Conservation (phyloP, 345 rosid species). For the Zanthoxylum bungeanum region DNA sequence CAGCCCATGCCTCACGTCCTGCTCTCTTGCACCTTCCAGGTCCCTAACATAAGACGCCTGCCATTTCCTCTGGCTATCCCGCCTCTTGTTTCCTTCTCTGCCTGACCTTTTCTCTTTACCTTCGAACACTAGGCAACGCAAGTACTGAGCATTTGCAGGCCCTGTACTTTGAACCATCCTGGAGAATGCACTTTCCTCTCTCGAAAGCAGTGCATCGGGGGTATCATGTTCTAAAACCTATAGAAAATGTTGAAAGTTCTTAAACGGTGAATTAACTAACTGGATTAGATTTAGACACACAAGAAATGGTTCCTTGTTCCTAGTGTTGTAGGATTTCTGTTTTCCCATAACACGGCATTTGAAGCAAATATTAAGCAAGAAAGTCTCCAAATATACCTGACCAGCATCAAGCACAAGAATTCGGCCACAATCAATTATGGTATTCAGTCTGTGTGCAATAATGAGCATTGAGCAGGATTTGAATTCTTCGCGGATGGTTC, state of each 20-base stretch:
- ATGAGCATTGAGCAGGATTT: conserved; percentile 82
- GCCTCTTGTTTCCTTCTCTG: conserved; percentile 11
- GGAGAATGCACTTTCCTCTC: conserved; percentile 57
- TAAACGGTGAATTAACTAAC: not conserved
- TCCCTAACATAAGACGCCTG: conserved; percentile 49
- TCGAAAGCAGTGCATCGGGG: conserved; percentile 62
- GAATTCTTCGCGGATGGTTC: conserved; percentile 87
- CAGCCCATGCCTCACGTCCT: too few species aligned
- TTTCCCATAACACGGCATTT: not conserved
- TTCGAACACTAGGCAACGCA: conserved; percentile 53
- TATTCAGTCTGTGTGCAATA: conserved; percentile 89
- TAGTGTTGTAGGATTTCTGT: not conserved
- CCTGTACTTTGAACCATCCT: conserved; percentile 80
- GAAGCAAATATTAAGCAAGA: not conserved
- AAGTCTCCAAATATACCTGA: conserved; percentile 40
- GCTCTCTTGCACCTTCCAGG: too few species aligned
- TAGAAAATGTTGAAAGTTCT: not conserved
- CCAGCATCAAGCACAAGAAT: conserved; percentile 88
- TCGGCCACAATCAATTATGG: conserved; percentile 74
- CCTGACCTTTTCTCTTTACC: conserved; percentile 21
- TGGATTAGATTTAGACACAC: not conserved
- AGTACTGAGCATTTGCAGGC: conserved; percentile 66
- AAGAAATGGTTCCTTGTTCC: not conserved
- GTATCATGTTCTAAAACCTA: conserved; percentile 74
- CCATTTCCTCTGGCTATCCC: conserved; percentile 27